These are phyloP conservation scores for Botrytis byssoidea DNA, from an alignment of 2,329 filamentous ascomycete species.

Conservation along the genomic window DNA sequence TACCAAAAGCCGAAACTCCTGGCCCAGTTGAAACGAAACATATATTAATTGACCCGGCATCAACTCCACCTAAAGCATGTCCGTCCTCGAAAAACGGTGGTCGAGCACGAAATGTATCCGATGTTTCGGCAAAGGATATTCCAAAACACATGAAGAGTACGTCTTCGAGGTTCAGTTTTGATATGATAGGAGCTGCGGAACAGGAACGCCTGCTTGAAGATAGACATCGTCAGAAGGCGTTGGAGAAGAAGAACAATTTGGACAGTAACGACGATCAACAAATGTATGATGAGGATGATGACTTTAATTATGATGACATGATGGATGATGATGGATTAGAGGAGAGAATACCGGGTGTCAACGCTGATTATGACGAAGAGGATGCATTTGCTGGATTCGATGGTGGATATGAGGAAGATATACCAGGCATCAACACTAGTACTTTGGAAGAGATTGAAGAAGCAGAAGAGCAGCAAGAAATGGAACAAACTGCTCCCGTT, in stretches of 20 bases:
- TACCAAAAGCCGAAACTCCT: slow-evolving; percentile 29
- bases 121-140: slow-evolving; percentile 46
- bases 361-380: slow-evolving; percentile 45
- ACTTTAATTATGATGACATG: slow-evolving; percentile 60
- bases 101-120: slow-evolving; percentile 53
- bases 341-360: slow-evolving; percentile 61
- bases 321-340: slow-evolving; percentile 57
- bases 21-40: slow-evolving; percentile 25
- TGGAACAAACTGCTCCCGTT: not conserved
- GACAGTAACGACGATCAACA: slow-evolving; percentile 37
- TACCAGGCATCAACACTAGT: slow-evolving; percentile 26
- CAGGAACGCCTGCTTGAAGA: slow-evolving; percentile 71
- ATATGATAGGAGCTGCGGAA: slow-evolving; percentile 69
- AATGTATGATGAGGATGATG: slow-evolving; percentile 52
- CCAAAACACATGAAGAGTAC: slow-evolving; percentile 71
- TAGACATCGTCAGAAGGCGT: slow-evolving; percentile 64
- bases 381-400: slow-evolving; percentile 28
- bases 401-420: slow-evolving; percentile 26
- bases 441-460: slow-evolving; percentile 32
- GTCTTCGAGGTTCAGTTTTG: slow-evolving; percentile 78
- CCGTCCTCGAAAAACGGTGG: slow-evolving; percentile 27
- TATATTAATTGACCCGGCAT: slow-evolving; percentile 33
- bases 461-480: slow-evolving; percentile 42
- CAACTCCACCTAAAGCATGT: slow-evolving; percentile 31
- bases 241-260: slow-evolving; percentile 53